A percentile compares a stretch with the other conserved stretches of the same genome.
phyloP scores from a whole-genome alignment of 257 asterid species.

The Thymus quinquecostatus region DNA sequence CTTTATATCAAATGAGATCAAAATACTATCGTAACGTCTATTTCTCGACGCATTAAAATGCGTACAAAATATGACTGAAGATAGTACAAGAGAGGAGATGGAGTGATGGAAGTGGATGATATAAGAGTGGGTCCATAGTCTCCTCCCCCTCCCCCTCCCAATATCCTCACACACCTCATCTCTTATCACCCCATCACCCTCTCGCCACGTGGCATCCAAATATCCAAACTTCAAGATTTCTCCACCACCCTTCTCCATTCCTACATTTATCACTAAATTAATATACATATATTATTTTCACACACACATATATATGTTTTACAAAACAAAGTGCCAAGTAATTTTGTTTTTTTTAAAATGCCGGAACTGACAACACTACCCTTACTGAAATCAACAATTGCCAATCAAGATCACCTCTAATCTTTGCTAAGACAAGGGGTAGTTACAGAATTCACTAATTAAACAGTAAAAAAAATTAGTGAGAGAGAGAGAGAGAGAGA shows the following conservation, averaged over 20 bases:
- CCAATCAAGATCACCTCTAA: conserved; percentile 26
- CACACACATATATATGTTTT: not conserved
- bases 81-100: not conserved
- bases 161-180: conserved; percentile 51
- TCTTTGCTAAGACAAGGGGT: conserved; percentile 29
- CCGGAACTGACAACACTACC: conserved; percentile 13
- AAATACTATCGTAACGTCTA: too few species aligned
- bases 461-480: conserved; percentile 12
- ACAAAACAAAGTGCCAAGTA: not conserved
- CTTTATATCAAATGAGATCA: too few species aligned
- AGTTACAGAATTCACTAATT: conserved; percentile 15
- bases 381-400: not conserved
- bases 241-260: conserved; percentile 59
- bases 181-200: conserved; percentile 31
- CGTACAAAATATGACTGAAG: too few species aligned
- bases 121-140: conserved; percentile 34
- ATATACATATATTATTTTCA: not conserved
- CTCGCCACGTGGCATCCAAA: conserved; percentile 44
- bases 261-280: conserved; percentile 45
- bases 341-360: not conserved
- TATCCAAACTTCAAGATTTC: conserved; percentile 44
- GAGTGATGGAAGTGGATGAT: conserved; percentile 13
- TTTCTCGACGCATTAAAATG: too few species aligned
- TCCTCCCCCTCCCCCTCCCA: conserved; percentile 29
- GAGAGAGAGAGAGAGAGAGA: too few species aligned